These are phyloP conservation scores for Eucalyptus polybractea DNA, from an alignment of 345 rosid genomes.

Conservation along the genomic window DNA sequence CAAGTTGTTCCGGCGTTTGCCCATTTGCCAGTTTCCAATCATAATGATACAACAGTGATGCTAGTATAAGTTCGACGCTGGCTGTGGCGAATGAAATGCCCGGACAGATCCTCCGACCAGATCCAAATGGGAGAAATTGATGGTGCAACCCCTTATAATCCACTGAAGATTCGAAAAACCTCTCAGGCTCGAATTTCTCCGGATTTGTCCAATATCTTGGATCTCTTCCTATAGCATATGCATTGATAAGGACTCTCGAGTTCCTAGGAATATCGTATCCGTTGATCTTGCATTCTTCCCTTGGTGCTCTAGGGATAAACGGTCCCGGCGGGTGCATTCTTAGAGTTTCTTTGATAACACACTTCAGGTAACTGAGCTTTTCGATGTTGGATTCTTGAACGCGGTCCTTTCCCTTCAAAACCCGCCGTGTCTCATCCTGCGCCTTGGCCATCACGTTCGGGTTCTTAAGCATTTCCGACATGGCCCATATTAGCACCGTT, in stretches of 20 bases:
- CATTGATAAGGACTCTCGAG: neutral
- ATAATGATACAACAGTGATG: neutral
- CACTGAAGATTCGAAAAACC: neutral
- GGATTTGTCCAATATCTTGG: conserved; percentile 1
- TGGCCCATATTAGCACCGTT: conserved; percentile 3
- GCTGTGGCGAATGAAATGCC: neutral
- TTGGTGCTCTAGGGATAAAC: conserved; percentile 1
- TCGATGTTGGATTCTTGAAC: neutral
- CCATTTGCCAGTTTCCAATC: neutral
- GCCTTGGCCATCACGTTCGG: conserved; percentile 7
- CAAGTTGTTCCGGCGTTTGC: neutral
- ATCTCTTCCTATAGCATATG: conserved; percentile 1
- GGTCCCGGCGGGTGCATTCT: conserved; percentile 14
- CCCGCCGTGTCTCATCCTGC: neutral
- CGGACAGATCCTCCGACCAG: conserved; percentile 5
- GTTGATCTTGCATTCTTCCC: neutral
- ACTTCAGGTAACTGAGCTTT: neutral
- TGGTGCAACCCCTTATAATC: neutral
- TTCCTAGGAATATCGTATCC: conserved; percentile 11
- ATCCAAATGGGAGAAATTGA: conserved; percentile 2
- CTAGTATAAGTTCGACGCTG: neutral
- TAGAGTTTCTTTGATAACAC: conserved; percentile 13
- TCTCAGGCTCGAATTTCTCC: conserved; percentile 1
- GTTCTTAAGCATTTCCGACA: conserved; percentile 9
- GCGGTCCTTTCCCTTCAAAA: neutral